Base-by-base conservation (phyloP, 2,329 filamentous ascomycete species). In the Colletotrichum shisoi region DNA sequence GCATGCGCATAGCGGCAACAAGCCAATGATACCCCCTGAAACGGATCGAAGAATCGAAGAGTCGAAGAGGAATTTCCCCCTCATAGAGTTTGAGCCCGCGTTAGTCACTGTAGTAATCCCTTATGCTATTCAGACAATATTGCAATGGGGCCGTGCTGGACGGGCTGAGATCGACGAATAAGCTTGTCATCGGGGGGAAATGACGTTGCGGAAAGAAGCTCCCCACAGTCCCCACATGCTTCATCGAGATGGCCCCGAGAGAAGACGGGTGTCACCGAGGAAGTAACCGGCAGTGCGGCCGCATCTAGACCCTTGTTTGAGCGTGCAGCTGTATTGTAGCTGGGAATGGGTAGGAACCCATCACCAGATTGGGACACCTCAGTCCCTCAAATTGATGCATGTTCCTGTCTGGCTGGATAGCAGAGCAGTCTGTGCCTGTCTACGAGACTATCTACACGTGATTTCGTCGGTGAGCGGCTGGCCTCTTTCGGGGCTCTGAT, bases 11-110 rank as follows among this genome's bases (percentile, higher is more conserved):
- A 58, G 45, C 19, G 13, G 45, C n/a, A 69, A 39, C 31, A 64
- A 56, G 37, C 58, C 63, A 70, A 70, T 68, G 68, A 70, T 70
- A 70, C 68, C 68, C 68, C 52, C 39, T 27, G 15, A 54, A 37
- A 46, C 15, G 49, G 40, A 54, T 37, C 34, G 37, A 57, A 19
- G n/a, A 46, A 46, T 54, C 40, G 37, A 40, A 48, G 53, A 52
- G 9, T 19, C 17, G 31, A 34, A 34, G 31, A 34, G 31, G 31
- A 48, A 48, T 17, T 8, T n/a, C 31, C 31, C 8, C 17, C 31
- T 49, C 39, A 39, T 53, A 64, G 24, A 49, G 61, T 67, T 67
- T 21, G 57, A 56, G 61, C 21, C n/a, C n/a, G 34, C 54, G 64
- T 67, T 67, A 64, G 64, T 64, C 37, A 45, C 54, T 58, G 42